Conservation (phyloP, 2,329 filamentous ascomycete species). For the Colletotrichum gigasporum region DNA sequence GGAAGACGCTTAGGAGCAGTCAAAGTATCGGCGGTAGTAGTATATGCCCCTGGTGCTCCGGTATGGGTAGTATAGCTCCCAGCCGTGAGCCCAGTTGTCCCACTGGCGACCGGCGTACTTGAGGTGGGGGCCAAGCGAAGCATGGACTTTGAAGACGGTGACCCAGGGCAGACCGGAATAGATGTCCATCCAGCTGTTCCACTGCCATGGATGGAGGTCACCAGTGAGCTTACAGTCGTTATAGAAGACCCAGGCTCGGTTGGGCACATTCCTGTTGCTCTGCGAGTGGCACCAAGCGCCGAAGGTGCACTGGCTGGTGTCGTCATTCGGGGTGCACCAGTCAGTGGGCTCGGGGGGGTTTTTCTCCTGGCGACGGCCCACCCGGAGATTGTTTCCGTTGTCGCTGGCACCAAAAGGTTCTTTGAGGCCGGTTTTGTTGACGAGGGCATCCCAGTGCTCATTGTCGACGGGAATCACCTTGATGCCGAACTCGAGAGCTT, state of each 20-base stretch:
- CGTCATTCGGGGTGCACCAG: conserved; percentile 19
- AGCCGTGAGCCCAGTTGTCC: neutral
- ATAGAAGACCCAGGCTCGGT: conserved; percentile 24
- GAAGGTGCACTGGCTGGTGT: conserved; percentile 12
- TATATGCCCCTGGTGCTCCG: neutral
- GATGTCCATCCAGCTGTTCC: conserved; percentile 7
- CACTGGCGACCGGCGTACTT: conserved; percentile 15
- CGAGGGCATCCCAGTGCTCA: conserved; percentile 9
- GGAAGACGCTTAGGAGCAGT: conserved; percentile 12
- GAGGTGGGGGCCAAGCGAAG: neutral
- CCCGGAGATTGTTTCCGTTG: neutral
- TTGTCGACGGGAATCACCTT: conserved; percentile 21
- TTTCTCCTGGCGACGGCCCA: neutral
- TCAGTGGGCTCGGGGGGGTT: conserved; percentile 14
- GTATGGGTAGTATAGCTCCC: conserved; percentile 23
- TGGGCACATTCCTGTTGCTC: neutral
- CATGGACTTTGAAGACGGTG: conserved; percentile 9
- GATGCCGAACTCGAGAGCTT: conserved; percentile 15
- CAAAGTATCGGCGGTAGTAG: conserved; percentile 20
- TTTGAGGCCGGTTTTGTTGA: conserved; percentile 7
- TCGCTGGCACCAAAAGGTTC: neutral
- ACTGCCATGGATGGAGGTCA: conserved; percentile 3
- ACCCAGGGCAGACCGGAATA: conserved; percentile 18
- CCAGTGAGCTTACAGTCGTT: conserved; percentile 17
- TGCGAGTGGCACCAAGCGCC: conserved; percentile 20